Conservation (phyloP, 192 early-diverging fungal genomes). For the Coemansia pectinata region DNA sequence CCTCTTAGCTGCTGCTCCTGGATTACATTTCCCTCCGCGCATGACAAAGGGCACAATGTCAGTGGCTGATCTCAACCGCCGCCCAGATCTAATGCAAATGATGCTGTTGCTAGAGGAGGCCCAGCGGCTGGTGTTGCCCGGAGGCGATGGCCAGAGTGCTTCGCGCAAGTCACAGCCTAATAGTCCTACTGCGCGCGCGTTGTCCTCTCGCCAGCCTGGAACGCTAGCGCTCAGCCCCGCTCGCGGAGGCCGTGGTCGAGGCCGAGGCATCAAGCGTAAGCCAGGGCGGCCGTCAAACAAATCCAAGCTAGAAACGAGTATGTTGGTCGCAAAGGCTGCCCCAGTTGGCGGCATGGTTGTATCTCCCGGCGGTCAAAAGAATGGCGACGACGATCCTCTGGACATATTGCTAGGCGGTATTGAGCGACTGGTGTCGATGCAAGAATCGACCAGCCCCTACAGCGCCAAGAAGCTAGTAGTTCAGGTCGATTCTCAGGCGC, state of each 20-base stretch:
- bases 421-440: slow-evolving; percentile 25
- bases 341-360: background rate
- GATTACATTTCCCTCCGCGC: background rate
- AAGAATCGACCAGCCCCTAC: background rate
- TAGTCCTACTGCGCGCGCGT: background rate
- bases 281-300: slow-evolving; percentile 16
- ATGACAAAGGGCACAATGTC: slow-evolving; percentile 20
- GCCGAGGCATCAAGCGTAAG: slow-evolving; percentile 6
- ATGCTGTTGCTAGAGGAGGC: slow-evolving; percentile 50
- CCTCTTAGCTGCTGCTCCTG: background rate
- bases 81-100: slow-evolving; percentile 49
- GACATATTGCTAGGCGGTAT: slow-evolving; percentile 27
- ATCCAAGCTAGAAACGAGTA: background rate
- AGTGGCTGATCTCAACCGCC: slow-evolving; percentile 24
- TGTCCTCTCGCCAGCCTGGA: background rate
- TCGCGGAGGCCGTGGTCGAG: slow-evolving; percentile 15
- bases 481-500: slow-evolving; percentile 26
- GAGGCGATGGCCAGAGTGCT: background rate
- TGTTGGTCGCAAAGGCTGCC: background rate
- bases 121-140: slow-evolving; percentile 37
- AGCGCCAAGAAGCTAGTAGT: slow-evolving; percentile 6
- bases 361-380: background rate
- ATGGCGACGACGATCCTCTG: background rate
- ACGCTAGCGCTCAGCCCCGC: background rate
- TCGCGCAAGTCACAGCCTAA: background rate